phyloP scores from a whole-genome alignment of 306 rosid genomes.

The Corylus heterophylla region DNA sequence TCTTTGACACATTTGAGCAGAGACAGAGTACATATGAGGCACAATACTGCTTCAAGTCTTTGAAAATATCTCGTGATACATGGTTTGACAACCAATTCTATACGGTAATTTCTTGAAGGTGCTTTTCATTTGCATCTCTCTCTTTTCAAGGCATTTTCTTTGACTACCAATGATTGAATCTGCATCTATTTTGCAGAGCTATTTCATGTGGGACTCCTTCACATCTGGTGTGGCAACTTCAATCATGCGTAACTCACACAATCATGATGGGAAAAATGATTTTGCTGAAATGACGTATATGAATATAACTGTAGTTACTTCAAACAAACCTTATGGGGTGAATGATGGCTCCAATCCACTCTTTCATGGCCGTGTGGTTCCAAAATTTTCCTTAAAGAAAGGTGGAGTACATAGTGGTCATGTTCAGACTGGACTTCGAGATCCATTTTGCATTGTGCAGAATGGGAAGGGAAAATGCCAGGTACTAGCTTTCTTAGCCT shows the following conservation, averaged over 20 bases:
- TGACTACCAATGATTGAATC: background rate
- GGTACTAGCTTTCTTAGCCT: constrained; percentile 39
- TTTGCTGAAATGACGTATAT: constrained; percentile 83
- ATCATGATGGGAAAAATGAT: constrained; percentile 61
- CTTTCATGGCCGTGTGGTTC: constrained; percentile 53
- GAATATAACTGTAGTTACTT: constrained; percentile 84
- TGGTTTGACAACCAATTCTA: constrained; percentile 70
- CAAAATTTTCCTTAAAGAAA: constrained; percentile 56
- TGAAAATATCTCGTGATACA: constrained; percentile 79
- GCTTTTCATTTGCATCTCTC: background rate
- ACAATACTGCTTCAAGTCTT: constrained; percentile 72
- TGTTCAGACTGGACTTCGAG: constrained; percentile 72
- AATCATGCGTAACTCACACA: constrained; percentile 62
- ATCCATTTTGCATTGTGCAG: constrained; percentile 71
- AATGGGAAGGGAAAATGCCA: constrained; percentile 80
- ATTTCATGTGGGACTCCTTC: constrained; percentile 94
- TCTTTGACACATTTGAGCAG: constrained; percentile 66
- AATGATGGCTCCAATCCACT: constrained; percentile 88
- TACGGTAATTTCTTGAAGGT: constrained; percentile 43
- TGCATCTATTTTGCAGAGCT: constrained; percentile 52
- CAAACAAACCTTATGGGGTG: constrained; percentile 81
- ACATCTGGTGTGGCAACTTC: constrained; percentile 79
- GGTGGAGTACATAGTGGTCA: constrained; percentile 95
- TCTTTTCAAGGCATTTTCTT: background rate
- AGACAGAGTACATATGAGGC: constrained; percentile 71